Conservation (phyloP, 2,329 filamentous ascomycete genomes). For the Epichloe coenophiala region DNA sequence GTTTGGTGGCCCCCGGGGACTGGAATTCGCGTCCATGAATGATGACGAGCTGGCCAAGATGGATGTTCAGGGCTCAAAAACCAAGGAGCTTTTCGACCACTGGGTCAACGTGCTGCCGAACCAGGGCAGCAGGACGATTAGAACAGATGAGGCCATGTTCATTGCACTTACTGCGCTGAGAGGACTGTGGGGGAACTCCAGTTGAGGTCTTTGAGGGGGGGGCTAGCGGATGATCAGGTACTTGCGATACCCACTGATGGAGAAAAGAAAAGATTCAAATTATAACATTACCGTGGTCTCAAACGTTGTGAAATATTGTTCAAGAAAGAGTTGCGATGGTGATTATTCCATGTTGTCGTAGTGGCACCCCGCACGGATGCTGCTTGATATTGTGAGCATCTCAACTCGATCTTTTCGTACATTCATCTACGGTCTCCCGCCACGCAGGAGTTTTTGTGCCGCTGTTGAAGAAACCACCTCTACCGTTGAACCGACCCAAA, state of each 20-base stretch:
- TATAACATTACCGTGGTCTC: too few species aligned
- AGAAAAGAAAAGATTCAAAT: background rate
- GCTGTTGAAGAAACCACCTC: slow-evolving; percentile 17
- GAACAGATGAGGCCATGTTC: slow-evolving; percentile 73
- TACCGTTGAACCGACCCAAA: slow-evolving; percentile 15
- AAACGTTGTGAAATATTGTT: too few species aligned
- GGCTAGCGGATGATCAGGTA: background rate
- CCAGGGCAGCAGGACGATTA: slow-evolving; percentile 70
- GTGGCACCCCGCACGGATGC: background rate
- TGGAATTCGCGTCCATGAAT: slow-evolving; percentile 61
- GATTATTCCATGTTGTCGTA: background rate
- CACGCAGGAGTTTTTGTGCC: background rate
- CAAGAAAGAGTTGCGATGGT: background rate
- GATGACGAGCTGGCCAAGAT: slow-evolving; percentile 41
- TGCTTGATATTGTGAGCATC: background rate
- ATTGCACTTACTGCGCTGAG: slow-evolving; percentile 59
- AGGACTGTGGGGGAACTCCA: slow-evolving; percentile 39
- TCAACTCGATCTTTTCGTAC: background rate
- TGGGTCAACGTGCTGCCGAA: slow-evolving; percentile 73
- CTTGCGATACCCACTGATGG: slow-evolving; percentile 3
- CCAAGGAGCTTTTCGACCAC: slow-evolving; percentile 63
- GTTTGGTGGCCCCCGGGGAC: slow-evolving; percentile 67
- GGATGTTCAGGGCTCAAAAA: slow-evolving; percentile 50
- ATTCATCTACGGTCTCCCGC: background rate
- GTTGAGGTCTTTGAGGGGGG: background rate